Evolutionary conservation across 306 rosid species (phyloP).

Genomic region (Hylodesmum podocarpum): DNA sequence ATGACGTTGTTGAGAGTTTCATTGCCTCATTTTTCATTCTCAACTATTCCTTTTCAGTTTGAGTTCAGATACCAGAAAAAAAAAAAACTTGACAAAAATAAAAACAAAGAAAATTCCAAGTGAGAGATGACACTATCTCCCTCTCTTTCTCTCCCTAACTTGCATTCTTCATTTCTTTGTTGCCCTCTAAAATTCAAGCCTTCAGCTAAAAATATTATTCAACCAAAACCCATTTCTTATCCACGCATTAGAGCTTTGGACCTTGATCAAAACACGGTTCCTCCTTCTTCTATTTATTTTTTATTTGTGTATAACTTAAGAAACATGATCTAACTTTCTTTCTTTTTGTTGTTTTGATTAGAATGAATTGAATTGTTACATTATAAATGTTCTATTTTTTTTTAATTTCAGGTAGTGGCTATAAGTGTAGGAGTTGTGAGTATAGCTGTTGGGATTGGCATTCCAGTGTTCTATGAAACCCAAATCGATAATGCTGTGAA

Average conservation of each 20-base stretch:
- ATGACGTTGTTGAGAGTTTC: not conserved
- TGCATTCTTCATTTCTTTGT: conserved; percentile 65
- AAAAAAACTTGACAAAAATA: not conserved
- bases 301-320: not conserved
- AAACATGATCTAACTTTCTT: not conserved
- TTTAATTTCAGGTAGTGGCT: conserved; percentile 64
- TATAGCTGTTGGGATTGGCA: conserved; percentile 78
- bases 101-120: not conserved
- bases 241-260: conserved; percentile 83
- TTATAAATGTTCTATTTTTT: not conserved
- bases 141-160: conserved; percentile 50
- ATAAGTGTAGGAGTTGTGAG: conserved; percentile 80
- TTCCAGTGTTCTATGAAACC: conserved; percentile 85
- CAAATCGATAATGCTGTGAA: conserved; percentile 90
- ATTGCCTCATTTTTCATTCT: conserved; percentile 10
- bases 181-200: conserved; percentile 54
- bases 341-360: not conserved
- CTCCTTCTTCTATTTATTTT: not conserved
- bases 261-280: conserved; percentile 91
- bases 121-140: conserved; percentile 63
- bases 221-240: conserved; percentile 55
- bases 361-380: not conserved
- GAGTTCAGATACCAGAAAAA: not conserved
- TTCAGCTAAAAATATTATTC: conserved; percentile 32
- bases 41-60: not conserved